Percentiles rank a stretch among this genome's conserved stretches.
Evolutionary conservation across 1,139 yeast species (phyloP).

Genomic region (Kodamaea sp.): DNA sequence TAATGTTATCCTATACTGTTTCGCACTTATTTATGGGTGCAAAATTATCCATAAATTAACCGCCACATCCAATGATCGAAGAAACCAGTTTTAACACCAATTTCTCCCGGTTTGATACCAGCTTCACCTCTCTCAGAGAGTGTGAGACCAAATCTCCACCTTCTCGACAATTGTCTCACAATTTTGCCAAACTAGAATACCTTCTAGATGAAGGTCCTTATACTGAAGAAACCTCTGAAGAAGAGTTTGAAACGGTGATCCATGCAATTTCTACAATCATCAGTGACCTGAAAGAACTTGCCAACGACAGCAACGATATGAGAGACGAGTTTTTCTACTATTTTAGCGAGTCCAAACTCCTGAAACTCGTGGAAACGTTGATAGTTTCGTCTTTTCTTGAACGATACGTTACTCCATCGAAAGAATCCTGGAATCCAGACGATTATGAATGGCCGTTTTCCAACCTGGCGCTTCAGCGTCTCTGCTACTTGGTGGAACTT

Average conservation of each 20-base stretch:
- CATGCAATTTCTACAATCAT: not conserved
- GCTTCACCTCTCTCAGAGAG: no score
- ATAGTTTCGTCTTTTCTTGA: not conserved
- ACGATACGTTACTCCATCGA: not conserved
- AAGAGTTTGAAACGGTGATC: not conserved
- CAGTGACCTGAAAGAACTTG: not conserved
- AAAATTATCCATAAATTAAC: no score
- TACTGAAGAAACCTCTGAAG: not conserved
- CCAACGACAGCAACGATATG: not conserved
- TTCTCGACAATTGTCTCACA: constrained; percentile 3
- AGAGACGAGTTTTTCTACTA: constrained; percentile 1
- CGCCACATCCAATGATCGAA: no score
- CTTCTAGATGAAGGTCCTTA: constrained; percentile 8
- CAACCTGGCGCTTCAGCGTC: not conserved
- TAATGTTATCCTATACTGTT: no score
- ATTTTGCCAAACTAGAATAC: constrained; percentile 9
- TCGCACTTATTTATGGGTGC: no score
- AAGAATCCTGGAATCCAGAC: no score
- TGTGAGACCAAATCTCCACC: no score
- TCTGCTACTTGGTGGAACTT: constrained; percentile 2
- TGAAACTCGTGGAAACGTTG: constrained; percentile 1
- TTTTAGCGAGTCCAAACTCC: constrained; percentile 3
- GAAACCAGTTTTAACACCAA: no score
- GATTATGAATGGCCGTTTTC: no score
- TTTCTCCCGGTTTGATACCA: no score